Percentiles rank a stretch among this genome's conserved stretches.
phyloP scores from a whole-genome alignment of 1,284 basidiomycete genomes.

The Boletus smithii region DNA sequence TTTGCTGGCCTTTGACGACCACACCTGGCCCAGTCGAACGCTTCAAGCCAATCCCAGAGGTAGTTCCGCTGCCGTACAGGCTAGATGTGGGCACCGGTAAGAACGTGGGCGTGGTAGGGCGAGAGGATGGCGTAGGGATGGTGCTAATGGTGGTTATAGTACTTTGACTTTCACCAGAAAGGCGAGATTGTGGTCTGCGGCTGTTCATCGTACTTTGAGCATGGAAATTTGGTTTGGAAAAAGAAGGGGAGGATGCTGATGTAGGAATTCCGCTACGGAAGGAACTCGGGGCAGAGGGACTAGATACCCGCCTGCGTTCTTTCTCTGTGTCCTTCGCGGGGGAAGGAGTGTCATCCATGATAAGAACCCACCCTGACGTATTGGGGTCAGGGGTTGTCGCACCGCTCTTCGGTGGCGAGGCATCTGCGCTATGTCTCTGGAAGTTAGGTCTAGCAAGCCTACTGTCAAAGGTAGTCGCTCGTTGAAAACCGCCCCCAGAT shows the following conservation, averaged over 20 bases:
- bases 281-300: conserved; percentile 46
- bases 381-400: conserved; percentile 52
- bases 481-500: conserved; percentile 19
- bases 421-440: conserved; percentile 35
- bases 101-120: conserved; percentile 72
- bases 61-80: conserved; percentile 40
- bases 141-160: conserved; percentile 57
- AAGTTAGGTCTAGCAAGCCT: conserved; percentile 21
- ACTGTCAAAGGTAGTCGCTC: conserved; percentile 21
- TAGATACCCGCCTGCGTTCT: conserved; percentile 57
- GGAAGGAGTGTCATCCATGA: conserved; percentile 79
- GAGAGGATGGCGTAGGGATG: conserved; percentile 63
- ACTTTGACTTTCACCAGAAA: conserved; percentile 57
- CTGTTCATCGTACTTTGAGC: conserved; percentile 44
- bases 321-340: conserved; percentile 56
- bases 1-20: conserved; percentile 43
- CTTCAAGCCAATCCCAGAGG: conserved; percentile 47
- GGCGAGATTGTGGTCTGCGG: conserved; percentile 64
- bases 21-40: conserved; percentile 50
- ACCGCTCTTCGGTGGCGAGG: conserved; percentile 43
- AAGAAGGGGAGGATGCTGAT: conserved; percentile 38
- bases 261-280: conserved; percentile 40
- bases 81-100: conserved; percentile 60
- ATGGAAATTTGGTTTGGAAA: conserved; percentile 34
- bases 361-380: conserved; percentile 74